Evolutionary conservation across 805 yeast species (phyloP), one percentile per base, ranked within the genome.

Genomic region (Cyberlindnera euphorbiae): DNA sequence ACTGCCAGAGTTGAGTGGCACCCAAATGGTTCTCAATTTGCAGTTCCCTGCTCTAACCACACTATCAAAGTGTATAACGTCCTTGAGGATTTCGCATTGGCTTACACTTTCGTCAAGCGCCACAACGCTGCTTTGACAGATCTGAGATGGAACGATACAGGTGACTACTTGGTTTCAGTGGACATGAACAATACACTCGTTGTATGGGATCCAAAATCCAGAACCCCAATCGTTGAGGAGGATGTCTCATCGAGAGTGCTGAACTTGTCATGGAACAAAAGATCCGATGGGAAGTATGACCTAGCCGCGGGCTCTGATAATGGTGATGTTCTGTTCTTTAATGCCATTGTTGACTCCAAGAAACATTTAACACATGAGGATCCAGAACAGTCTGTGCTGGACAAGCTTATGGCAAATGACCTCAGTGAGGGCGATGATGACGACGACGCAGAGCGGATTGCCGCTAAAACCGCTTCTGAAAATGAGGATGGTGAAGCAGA

Each of bases 1-100:
- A 60, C 79, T 17, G 69, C 84, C 0, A 71, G 70, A 28, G 69
- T 77, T 2, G 73, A 71, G 25, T 87, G 95, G 95, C 74, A 77
- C 38, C 74, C 82, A 2, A 66, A 71, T 35, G 95, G 95, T 13
- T 73, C 73, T 35, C 56, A 65, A n/a, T 64, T 87, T 32, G 86
- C 88, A 2, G 51, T 85, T 14, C 88, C 95, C 2, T 63, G 81
- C 6, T 61, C 65, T 25, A 61, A 67, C 15, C 62, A 66, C 30
- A 60, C 67, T 3, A 66, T 81, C 32, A 67, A 66, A 34, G 64
- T 75, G 0, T 76, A 61, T 32, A 44, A 53, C 9, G 31, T 48
- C 17, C 21, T 36, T 4, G 21, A 38, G 9, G 47, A 45, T 12
- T 51, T 44, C 28, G 11, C 25, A 10, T 33, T 45, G 13, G 19